Conservation (phyloP, 257 asterid genomes). For the Nicotiana paniculata region DNA sequence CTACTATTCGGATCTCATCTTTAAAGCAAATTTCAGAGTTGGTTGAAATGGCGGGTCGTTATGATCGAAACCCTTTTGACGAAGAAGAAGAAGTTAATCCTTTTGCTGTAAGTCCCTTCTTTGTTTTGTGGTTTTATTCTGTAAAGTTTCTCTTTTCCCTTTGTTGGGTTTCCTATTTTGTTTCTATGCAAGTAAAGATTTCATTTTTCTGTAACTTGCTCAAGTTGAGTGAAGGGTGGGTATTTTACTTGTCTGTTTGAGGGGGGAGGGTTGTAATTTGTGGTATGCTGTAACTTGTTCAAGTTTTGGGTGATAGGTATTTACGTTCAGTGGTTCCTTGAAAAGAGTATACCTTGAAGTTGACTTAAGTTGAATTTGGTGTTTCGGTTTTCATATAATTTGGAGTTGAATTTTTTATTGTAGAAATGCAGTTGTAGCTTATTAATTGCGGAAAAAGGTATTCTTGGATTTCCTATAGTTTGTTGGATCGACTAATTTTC, state of each 20-base stretch:
- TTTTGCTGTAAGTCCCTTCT: conserved; percentile 12
- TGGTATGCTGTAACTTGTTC: background rate
- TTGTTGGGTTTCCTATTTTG: background rate
- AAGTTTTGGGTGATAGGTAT: background rate
- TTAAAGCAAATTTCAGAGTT: background rate
- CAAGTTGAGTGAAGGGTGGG: background rate
- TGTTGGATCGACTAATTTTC: background rate
- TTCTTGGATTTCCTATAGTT: background rate
- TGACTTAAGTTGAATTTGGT: background rate
- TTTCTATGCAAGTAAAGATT: background rate
- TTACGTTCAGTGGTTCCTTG: background rate
- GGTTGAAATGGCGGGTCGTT: conserved; percentile 7
- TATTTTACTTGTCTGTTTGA: no score
- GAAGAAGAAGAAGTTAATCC: conserved; percentile 22
- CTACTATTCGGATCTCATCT: background rate
- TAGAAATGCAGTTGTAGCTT: background rate
- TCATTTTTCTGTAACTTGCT: background rate
- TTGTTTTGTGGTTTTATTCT: background rate
- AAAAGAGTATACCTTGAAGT: background rate
- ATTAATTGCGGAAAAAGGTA: background rate
- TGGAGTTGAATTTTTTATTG: background rate
- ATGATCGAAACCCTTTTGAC: conserved; percentile 17
- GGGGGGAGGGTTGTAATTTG: no score
- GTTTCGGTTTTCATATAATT: background rate
- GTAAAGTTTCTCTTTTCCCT: background rate